phyloP scores from a whole-genome alignment of 1,139 yeast species.

The Candida buenavistaensis region DNA sequence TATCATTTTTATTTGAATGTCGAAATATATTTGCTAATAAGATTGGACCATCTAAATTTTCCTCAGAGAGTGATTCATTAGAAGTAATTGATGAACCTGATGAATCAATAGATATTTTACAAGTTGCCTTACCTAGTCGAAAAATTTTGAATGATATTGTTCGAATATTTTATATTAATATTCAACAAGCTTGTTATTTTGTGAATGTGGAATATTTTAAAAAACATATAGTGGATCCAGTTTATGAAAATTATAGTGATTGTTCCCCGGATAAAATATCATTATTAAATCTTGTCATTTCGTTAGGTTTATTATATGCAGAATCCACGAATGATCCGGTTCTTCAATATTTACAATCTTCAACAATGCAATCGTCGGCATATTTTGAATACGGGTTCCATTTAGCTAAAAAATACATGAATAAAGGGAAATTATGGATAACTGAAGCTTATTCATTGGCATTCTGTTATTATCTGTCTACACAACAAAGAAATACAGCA shows the following conservation, averaged over 20 bases:
- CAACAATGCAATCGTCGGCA: constrained; percentile 12
- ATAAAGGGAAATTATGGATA: constrained; percentile 31
- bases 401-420: constrained; percentile 13
- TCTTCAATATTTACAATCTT: constrained; percentile 8
- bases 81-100: constrained; percentile 14
- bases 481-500: constrained; percentile 37
- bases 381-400: constrained; percentile 15
- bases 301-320: constrained; percentile 15
- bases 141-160: constrained; percentile 8
- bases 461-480: constrained; percentile 37
- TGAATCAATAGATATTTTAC: constrained; percentile 12
- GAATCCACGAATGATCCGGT: constrained; percentile 13
- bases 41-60: constrained; percentile 14
- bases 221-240: constrained; percentile 9
- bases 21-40: constrained; percentile 19
- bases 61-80: constrained; percentile 9
- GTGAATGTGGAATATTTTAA: constrained; percentile 12
- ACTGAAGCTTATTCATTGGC: constrained; percentile 39
- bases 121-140: constrained; percentile 13
- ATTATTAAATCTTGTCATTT: constrained; percentile 13
- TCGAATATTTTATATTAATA: constrained; percentile 9
- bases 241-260: constrained; percentile 11
- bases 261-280: constrained; percentile 14
- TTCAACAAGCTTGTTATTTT: constrained; percentile 14
- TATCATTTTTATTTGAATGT: constrained; percentile 24